Percentiles rank a stretch among this genome's conserved stretches.
These are phyloP conservation scores for Salvia rosmarinus DNA, from an alignment of 257 asterid genomes.

Conservation along the genomic window DNA sequence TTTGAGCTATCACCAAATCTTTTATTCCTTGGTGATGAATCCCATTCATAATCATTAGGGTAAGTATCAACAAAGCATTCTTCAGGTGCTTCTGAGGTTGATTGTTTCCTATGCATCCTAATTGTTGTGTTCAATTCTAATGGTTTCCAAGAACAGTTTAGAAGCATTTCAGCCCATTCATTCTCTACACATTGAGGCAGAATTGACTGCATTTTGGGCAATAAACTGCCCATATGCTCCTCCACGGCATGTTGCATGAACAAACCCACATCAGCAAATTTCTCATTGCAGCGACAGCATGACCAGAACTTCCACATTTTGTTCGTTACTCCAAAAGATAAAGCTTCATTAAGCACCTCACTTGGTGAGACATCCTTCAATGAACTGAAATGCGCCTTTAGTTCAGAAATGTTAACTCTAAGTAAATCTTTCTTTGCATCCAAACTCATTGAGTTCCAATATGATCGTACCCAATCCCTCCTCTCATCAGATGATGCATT, in stretches of 20 bases:
- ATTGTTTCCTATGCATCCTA: slow-evolving; percentile 53
- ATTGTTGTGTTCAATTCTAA: slow-evolving; percentile 64
- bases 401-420: slow-evolving; percentile 51
- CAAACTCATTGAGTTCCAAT: slow-evolving; percentile 64
- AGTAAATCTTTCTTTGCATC: slow-evolving; percentile 62
- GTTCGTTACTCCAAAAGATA: slow-evolving; percentile 54
- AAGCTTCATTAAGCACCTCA: slow-evolving; percentile 61
- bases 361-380: slow-evolving; percentile 53
- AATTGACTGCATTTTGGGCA: slow-evolving; percentile 74
- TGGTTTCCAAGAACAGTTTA: slow-evolving; percentile 85
- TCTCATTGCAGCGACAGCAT: slow-evolving; percentile 65
- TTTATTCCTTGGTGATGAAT: slow-evolving; percentile 59
- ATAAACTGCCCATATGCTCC: slow-evolving; percentile 61
- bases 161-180: slow-evolving; percentile 91
- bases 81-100: slow-evolving; percentile 51
- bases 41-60: slow-evolving; percentile 61
- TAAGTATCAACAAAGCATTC: slow-evolving; percentile 69
- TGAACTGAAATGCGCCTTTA: slow-evolving; percentile 58
- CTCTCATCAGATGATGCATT: slow-evolving; percentile 65
- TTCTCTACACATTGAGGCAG: slow-evolving; percentile 76
- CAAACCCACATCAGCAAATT: slow-evolving; percentile 50
- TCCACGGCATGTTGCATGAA: slow-evolving; percentile 58
- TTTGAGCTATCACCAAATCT: slow-evolving; percentile 49
- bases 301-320: slow-evolving; percentile 61
- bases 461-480: slow-evolving; percentile 61